phyloP scores from a whole-genome alignment of 768 basidiomycete genomes.

The Chalciporus piperatus region DNA sequence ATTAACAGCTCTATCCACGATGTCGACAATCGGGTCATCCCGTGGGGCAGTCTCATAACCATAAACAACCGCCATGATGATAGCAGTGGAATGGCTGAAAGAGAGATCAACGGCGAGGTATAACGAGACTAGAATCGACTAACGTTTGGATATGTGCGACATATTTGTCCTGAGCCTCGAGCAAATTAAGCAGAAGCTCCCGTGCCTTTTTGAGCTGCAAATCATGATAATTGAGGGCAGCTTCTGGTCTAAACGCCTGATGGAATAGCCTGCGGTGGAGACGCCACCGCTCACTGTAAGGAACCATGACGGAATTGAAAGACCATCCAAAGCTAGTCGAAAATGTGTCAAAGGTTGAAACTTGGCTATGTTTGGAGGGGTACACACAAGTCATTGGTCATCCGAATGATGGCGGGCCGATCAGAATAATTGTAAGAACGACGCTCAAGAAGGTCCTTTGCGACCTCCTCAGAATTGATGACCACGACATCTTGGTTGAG shows the following conservation, averaged over 20 bases:
- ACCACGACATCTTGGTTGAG: constrained; percentile 38
- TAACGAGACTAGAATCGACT: background rate
- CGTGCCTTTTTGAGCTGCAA: constrained; percentile 25
- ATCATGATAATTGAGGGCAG: constrained; percentile 15
- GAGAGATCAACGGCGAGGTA: background rate
- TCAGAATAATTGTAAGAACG: constrained; percentile 46
- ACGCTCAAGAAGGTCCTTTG: constrained; percentile 43
- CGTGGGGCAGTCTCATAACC: constrained; percentile 25
- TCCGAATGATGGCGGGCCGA: constrained; percentile 30
- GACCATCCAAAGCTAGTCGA: constrained; percentile 26
- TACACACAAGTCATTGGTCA: constrained; percentile 31
- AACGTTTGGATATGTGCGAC: constrained; percentile 26
- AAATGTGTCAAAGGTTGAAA: background rate
- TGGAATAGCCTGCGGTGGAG: constrained; percentile 28
- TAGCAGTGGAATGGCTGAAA: constrained; percentile 23
- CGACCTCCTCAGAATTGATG: constrained; percentile 39
- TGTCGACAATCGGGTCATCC: constrained; percentile 25
- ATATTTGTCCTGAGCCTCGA: constrained; percentile 19
- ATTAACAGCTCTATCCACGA: constrained; percentile 26
- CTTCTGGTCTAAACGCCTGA: constrained; percentile 25
- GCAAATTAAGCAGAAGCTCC: constrained; percentile 25
- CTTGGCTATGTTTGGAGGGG: background rate
- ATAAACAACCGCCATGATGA: constrained; percentile 32
- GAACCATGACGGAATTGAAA: constrained; percentile 28
- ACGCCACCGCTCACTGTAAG: constrained; percentile 29